Evolutionary conservation across 345 rosid genomes (phyloP), one percentile per base, ranked within the genome.

Genomic region (Camelina sativa): DNA sequence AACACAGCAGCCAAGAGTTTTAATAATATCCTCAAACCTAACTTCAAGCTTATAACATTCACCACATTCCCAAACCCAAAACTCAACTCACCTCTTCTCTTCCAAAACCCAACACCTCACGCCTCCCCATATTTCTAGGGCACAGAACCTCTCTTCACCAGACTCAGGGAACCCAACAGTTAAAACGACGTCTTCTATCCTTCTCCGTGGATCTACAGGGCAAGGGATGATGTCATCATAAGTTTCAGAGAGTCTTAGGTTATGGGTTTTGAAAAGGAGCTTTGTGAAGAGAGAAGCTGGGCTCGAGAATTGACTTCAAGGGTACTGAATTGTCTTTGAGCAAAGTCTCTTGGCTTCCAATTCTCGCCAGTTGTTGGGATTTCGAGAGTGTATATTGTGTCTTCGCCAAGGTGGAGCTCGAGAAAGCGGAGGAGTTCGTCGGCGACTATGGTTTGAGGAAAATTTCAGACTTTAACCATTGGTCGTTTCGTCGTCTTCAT

Each of bases 101-200:
- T 89, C 92, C 90, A 91, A 79, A 32, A 90, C 37, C 98, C 97
- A 94, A n/a, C 85, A 86, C 79, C 91, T 86, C 11, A 89, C 93
- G 6, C 85, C 84, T 46, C 81, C 81, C 92, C 91, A 89, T 8
- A 38, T 75, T 69, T 86, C 89, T 77, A 94, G 68, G 59, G 84
- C 91, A 79, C 82, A n/a, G 0, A 78, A 25, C 71, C 91, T 67
- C 35, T 28, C 11, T 64, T 76, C 77, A 13, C 69, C 80, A 6
- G 76, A 58, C 5, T 56, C 80, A 76, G 82, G 71, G 69, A 95
- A 86, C 34, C 99, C 99, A 56, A 59, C 84, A 11, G 81, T 80
- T 59, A 95, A 80, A 70, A 73, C 71, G 56, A 84, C 80, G 46
- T 35, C 77, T 19, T 90, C 85, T 16, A 85, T 52, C 41, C 96